Conservation (phyloP, 331 rosid species). For the Arachis monticola region DNA sequence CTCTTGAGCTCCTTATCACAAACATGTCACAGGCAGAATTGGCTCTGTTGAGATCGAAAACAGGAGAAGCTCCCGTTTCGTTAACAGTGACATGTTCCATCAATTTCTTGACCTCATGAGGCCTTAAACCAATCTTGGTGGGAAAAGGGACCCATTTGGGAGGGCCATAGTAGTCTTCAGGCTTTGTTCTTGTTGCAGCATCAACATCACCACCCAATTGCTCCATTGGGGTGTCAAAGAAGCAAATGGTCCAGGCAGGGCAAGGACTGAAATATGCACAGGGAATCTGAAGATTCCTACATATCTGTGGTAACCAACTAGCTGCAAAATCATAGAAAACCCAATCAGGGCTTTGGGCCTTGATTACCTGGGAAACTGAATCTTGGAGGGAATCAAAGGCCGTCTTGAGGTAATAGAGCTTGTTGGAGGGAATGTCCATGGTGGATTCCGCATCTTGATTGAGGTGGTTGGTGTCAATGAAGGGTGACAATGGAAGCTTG, state of each 20-base stretch:
- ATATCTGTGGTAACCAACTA: slow-evolving; percentile 42
- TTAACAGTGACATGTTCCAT: slow-evolving; percentile 37
- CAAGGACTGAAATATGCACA: slow-evolving; percentile 45
- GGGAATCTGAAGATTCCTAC: slow-evolving; percentile 18
- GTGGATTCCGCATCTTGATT: slow-evolving; percentile 44
- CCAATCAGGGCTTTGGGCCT: slow-evolving; percentile 43
- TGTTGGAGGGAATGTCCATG: slow-evolving; percentile 42
- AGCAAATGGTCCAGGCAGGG: slow-evolving; percentile 49
- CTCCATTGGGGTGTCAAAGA: slow-evolving; percentile 46
- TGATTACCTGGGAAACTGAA: slow-evolving; percentile 15
- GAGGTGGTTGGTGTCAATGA: slow-evolving; percentile 39
- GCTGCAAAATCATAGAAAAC: slow-evolving; percentile 49
- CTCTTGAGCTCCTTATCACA: slow-evolving; percentile 44
- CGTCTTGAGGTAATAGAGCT: slow-evolving; percentile 37
- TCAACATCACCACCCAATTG: slow-evolving; percentile 39
- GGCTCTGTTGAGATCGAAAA: slow-evolving; percentile 40
- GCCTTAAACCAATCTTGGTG: slow-evolving; percentile 39
- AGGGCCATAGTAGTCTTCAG: slow-evolving; percentile 45
- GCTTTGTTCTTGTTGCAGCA: slow-evolving; percentile 1
- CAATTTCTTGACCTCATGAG: slow-evolving; percentile 39
- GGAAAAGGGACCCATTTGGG: slow-evolving; percentile 47
- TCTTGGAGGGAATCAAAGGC: slow-evolving; percentile 47
- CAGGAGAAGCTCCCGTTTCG: slow-evolving; percentile 44
- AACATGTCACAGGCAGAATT: slow-evolving; percentile 47
- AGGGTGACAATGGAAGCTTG: slow-evolving; percentile 38